Evolutionary conservation across 441 rosid genomes (phyloP).

Genomic region (Croton laevigatus): DNA sequence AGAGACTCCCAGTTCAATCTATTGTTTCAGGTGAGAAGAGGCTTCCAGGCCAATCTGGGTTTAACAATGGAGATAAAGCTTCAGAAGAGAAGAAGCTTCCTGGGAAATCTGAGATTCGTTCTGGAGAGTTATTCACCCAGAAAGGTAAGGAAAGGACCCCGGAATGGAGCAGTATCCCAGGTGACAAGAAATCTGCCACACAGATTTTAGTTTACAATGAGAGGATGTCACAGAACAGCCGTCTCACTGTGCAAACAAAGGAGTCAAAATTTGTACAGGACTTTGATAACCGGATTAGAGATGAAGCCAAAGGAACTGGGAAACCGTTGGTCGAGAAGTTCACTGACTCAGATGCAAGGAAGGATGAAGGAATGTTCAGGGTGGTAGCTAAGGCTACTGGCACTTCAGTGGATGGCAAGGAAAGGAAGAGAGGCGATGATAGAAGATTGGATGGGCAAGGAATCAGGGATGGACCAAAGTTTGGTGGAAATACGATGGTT

Average conservation of each 20-base stretch:
- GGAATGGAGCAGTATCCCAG: neutral
- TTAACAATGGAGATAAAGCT: slow-evolving; percentile 29
- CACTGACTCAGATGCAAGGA: slow-evolving; percentile 18
- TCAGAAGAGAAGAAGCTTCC: slow-evolving; percentile 27
- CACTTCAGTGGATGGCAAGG: slow-evolving; percentile 25
- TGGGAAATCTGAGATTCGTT: neutral
- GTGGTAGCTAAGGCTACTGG: slow-evolving; percentile 26
- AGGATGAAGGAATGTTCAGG: slow-evolving; percentile 18
- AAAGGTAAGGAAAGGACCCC: slow-evolving; percentile 7
- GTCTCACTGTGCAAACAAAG: slow-evolving; percentile 20
- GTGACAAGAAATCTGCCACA: slow-evolving; percentile 7
- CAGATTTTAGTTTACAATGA: slow-evolving; percentile 26
- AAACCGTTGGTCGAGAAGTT: slow-evolving; percentile 28
- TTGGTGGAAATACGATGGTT: slow-evolving; percentile 24
- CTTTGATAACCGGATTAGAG: slow-evolving; percentile 32
- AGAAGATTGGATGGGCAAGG: slow-evolving; percentile 28
- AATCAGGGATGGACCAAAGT: slow-evolving; percentile 24
- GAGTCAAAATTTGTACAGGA: slow-evolving; percentile 31
- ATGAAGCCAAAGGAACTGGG: slow-evolving; percentile 31
- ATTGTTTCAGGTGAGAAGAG: slow-evolving; percentile 37
- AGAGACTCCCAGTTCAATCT: slow-evolving; percentile 14
- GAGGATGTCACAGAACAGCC: slow-evolving; percentile 30
- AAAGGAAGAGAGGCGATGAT: slow-evolving; percentile 29
- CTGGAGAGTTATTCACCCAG: neutral
- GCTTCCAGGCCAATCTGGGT: slow-evolving; percentile 26